phyloP scores from a whole-genome alignment of 1,284 basidiomycete species.

The Sporisorium exsertum region DNA sequence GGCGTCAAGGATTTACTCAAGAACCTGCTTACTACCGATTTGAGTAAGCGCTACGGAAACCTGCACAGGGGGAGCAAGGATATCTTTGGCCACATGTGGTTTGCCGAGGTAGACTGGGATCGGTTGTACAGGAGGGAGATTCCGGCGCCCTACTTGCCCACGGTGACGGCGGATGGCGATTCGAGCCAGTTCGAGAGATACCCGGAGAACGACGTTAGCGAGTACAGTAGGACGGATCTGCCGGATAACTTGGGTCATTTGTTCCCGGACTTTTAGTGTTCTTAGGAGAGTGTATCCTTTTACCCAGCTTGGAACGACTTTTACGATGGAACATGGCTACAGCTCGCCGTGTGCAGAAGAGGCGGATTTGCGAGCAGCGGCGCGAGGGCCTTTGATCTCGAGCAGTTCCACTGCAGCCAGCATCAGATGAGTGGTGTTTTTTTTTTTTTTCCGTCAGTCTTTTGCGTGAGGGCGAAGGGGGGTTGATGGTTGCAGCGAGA shows the following conservation, averaged over 20 bases:
- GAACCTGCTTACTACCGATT: slow-evolving; percentile 88
- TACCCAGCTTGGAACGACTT: too few relatives aligned
- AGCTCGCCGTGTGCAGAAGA: slow-evolving; percentile 18
- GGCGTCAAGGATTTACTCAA: slow-evolving; percentile 87
- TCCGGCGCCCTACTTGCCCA: slow-evolving; percentile 92
- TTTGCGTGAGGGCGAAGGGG: too few relatives aligned
- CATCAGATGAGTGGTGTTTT: too few relatives aligned
- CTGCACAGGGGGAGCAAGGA: slow-evolving; percentile 90
- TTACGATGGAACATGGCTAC: slow-evolving; percentile 10
- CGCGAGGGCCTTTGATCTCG: slow-evolving; percentile 47
- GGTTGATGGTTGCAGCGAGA: too few relatives aligned
- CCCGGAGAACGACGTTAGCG: slow-evolving; percentile 63
- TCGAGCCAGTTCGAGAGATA: slow-evolving; percentile 67
- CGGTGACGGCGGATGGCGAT: slow-evolving; percentile 70
- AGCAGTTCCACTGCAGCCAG: slow-evolving; percentile 42
- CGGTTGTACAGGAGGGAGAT: slow-evolving; percentile 86
- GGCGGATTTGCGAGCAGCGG: slow-evolving; percentile 19
- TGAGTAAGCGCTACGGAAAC: slow-evolving; percentile 93
- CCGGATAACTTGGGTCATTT: slow-evolving; percentile 60
- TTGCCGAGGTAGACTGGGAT: slow-evolving; percentile 94
- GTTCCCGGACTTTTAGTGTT: slow-evolving; percentile 64
- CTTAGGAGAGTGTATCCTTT: background rate
- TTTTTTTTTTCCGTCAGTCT: too few relatives aligned
- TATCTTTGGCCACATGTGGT: slow-evolving; percentile 97
- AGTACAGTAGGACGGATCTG: slow-evolving; percentile 59